A percentile compares a stretch with the other conserved stretches of the same genome.
phyloP scores from a whole-genome alignment of 2,329 filamentous ascomycete species.

The Colletotrichum abscissum region DNA sequence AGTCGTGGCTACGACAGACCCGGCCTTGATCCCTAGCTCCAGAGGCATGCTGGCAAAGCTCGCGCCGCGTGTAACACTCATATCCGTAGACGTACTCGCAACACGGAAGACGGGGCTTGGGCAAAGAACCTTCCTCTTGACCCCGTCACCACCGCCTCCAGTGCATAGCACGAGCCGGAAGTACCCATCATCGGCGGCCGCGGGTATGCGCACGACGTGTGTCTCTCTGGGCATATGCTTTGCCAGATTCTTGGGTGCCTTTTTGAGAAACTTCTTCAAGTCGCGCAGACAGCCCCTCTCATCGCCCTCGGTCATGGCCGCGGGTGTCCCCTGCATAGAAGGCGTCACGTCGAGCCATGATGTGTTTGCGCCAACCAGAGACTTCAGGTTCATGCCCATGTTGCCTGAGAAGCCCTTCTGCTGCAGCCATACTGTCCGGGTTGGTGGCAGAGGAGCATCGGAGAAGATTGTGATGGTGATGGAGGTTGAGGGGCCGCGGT shows the following conservation, averaged over 20 bases:
- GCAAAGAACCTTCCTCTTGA: slow-evolving; percentile 69
- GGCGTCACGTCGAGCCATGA: slow-evolving; percentile 79
- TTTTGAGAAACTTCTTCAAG: slow-evolving; percentile 71
- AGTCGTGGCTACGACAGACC: slow-evolving; percentile 59
- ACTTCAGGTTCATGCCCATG: slow-evolving; percentile 74
- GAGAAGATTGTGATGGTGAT: slow-evolving; percentile 74
- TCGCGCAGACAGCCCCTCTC: slow-evolving; percentile 77
- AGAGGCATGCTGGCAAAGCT: slow-evolving; percentile 73
- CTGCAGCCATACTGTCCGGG: slow-evolving; percentile 75
- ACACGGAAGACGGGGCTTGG: slow-evolving; percentile 76
- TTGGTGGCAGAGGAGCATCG: slow-evolving; percentile 64
- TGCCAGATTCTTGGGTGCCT: slow-evolving; percentile 55
- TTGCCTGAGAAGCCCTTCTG: slow-evolving; percentile 76
- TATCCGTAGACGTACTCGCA: slow-evolving; percentile 72
- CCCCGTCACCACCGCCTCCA: slow-evolving; percentile 43
- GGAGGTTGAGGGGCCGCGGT: slow-evolving; percentile 72
- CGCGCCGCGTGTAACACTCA: slow-evolving; percentile 72
- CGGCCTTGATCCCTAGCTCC: slow-evolving; percentile 71
- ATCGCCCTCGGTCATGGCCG: slow-evolving; percentile 65
- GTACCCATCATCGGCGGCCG: slow-evolving; percentile 73
- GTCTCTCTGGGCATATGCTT: slow-evolving; percentile 71
- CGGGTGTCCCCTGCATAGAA: slow-evolving; percentile 52
- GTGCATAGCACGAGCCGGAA: slow-evolving; percentile 74
- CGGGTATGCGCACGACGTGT: slow-evolving; percentile 72
- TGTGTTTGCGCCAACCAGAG: slow-evolving; percentile 67